Conservation (phyloP, 2,329 filamentous ascomycete genomes). For the Monosporascus sp. region DNA sequence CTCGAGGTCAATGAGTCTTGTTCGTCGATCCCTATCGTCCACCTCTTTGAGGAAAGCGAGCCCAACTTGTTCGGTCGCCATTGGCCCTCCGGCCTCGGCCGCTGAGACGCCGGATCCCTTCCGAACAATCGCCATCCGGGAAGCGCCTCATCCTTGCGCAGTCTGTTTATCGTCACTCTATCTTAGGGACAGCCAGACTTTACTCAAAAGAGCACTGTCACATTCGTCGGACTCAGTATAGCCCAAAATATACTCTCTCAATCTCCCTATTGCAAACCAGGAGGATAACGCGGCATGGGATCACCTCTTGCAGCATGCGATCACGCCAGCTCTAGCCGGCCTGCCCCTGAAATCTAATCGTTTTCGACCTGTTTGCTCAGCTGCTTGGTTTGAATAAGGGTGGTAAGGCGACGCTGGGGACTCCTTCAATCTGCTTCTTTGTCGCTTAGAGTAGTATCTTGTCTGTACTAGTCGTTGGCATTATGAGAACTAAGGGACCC, state of each 20-base stretch:
- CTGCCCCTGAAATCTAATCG: neutral
- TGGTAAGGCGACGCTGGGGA: too few species aligned
- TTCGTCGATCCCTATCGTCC: neutral
- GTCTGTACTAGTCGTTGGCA: neutral
- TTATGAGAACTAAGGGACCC: neutral
- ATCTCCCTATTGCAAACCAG: neutral
- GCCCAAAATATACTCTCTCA: neutral
- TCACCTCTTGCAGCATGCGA: neutral
- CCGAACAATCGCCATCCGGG: constrained; percentile 12
- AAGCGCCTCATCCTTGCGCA: constrained; percentile 8
- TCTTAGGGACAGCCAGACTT: too few species aligned
- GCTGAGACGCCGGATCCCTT: constrained; percentile 17
- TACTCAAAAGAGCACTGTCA: neutral
- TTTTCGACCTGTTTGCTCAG: neutral
- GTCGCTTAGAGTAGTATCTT: neutral
- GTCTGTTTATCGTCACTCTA: neutral
- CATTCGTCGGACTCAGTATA: neutral
- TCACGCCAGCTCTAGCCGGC: neutral
- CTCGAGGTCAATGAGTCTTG: neutral
- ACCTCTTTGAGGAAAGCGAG: constrained; percentile 4
- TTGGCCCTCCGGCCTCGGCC: constrained; percentile 14
- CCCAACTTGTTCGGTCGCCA: constrained; percentile 5
- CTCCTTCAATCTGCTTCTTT: too few species aligned
- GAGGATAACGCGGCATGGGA: neutral
- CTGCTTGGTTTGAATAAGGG: neutral